Conservation (phyloP, 2,329 filamentous ascomycete genomes). For the Anthostomella pinea region DNA sequence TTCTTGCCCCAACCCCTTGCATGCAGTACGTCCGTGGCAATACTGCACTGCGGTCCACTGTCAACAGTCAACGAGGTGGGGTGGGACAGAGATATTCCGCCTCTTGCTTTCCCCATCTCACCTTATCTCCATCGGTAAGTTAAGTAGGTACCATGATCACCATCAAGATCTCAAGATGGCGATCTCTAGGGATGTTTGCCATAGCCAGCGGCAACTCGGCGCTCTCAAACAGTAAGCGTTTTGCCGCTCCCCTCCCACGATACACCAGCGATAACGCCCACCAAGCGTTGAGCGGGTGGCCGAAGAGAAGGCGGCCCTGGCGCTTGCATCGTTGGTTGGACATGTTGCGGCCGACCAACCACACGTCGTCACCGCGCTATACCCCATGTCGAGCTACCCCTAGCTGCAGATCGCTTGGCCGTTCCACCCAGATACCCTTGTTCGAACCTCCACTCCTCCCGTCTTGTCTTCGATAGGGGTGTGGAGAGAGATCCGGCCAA, state of each 20-base stretch:
- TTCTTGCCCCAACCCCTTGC: background rate
- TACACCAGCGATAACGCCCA: conserved; percentile 15
- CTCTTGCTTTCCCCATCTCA: too few species aligned
- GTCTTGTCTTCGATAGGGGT: too few species aligned
- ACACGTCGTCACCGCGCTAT: conserved; percentile 8
- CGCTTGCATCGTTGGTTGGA: conserved; percentile 25
- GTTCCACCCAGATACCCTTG: conserved; percentile 24
- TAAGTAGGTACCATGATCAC: background rate
- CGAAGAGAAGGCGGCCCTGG: conserved; percentile 27
- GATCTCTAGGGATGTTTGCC: too few species aligned
- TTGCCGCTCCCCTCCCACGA: conserved; percentile 23
- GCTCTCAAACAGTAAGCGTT: conserved; percentile 23
- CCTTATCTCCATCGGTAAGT: too few species aligned
- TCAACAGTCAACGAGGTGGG: background rate
- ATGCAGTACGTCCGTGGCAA: background rate
- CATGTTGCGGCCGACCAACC: conserved; percentile 18
- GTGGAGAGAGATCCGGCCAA: conserved; percentile 10
- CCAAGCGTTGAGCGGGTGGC: conserved; percentile 20
- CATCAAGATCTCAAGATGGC: background rate
- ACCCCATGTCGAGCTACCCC: conserved; percentile 21
- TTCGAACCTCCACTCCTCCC: too few species aligned
- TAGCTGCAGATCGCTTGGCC: conserved; percentile 33
- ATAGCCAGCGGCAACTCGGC: too few species aligned
- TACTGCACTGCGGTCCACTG: background rate
- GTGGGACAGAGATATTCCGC: background rate